A percentile compares a stretch with the other conserved stretches of the same genome.
Conservation (phyloP, 1,284 basidiomycete genomes). For the Fistulinella staudtii region DNA sequence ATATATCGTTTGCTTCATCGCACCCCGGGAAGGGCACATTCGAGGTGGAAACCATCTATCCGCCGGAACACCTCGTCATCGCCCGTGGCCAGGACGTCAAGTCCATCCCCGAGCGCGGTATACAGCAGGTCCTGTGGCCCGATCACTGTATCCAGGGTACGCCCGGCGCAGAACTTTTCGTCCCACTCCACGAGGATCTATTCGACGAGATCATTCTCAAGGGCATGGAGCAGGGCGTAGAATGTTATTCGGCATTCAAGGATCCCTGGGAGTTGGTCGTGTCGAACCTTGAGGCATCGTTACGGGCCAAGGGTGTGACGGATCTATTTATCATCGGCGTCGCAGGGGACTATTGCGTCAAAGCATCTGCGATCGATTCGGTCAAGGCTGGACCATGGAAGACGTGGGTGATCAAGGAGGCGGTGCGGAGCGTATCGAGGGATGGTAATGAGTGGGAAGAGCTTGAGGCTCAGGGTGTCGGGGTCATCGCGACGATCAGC, state of each 20-base stretch:
- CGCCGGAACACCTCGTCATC: constrained; percentile 35
- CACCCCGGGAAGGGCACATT: constrained; percentile 37
- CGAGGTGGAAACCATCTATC: constrained; percentile 37
- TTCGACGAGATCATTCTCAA: constrained; percentile 44
- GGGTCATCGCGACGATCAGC: constrained; percentile 24
- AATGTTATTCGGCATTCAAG: constrained; percentile 51
- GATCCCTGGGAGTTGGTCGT: constrained; percentile 43
- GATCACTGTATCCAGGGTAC: constrained; percentile 47
- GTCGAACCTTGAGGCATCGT: constrained; percentile 36
- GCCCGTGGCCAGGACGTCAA: constrained; percentile 17
- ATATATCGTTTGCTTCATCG: constrained; percentile 47
- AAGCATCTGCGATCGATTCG: constrained; percentile 44
- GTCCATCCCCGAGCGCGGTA: constrained; percentile 22
- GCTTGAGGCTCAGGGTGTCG: constrained; percentile 31
- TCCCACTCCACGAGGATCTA: constrained; percentile 35
- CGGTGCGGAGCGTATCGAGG: constrained; percentile 35
- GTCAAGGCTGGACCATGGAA: constrained; percentile 36
- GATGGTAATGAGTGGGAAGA: constrained; percentile 37
- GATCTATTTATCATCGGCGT: constrained; percentile 48
- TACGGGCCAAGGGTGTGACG: constrained; percentile 38
- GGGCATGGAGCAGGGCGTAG: constrained; percentile 42
- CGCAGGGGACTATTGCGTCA: constrained; percentile 54
- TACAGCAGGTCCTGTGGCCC: constrained; percentile 50
- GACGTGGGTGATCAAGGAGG: constrained; percentile 47
- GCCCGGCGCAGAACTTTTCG: constrained; percentile 41